Conservation (phyloP, 164 flowering plant genomes). For the Paratinospora sagittata region DNA sequence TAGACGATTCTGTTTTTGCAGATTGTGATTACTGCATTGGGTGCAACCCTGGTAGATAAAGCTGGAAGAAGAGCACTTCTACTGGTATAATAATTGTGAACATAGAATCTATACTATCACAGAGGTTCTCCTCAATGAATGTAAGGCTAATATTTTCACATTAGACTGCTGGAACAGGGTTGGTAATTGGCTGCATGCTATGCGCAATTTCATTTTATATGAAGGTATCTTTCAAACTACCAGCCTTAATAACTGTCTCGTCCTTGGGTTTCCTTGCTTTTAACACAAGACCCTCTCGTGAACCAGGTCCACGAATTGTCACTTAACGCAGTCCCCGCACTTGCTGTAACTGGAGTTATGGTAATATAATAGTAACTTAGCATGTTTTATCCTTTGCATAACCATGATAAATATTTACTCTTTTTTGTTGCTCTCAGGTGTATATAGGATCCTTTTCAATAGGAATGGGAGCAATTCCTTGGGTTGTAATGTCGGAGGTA, state of each 20-base stretch:
- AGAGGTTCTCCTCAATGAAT: background rate
- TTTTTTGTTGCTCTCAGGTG: slow-evolving; percentile 28
- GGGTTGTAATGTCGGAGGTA: slow-evolving; percentile 26
- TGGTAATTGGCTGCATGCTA: slow-evolving; percentile 51
- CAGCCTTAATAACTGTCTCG: background rate
- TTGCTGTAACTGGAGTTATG: slow-evolving; percentile 70
- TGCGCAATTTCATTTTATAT: slow-evolving; percentile 59
- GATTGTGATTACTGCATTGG: slow-evolving; percentile 65
- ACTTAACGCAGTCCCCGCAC: slow-evolving; percentile 34
- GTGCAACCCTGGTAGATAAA: slow-evolving; percentile 57
- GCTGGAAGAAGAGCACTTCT: slow-evolving; percentile 83
- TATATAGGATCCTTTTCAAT: slow-evolving; percentile 34
- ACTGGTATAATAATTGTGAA: slow-evolving; percentile 35
- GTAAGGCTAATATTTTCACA: slow-evolving; percentile 1
- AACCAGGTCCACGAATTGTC: slow-evolving; percentile 46
- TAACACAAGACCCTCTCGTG: slow-evolving; percentile 8
- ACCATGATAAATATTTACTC: background rate
- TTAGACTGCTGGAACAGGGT: slow-evolving; percentile 68
- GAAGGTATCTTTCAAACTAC: slow-evolving; percentile 42
- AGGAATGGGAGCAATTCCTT: slow-evolving; percentile 15
- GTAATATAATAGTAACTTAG: slow-evolving; percentile 25
- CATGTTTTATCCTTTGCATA: background rate
- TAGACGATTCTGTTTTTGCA: slow-evolving; percentile 21
- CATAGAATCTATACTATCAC: background rate
- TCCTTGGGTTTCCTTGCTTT: background rate